Evolutionary conservation across 257 asterid species (phyloP), one percentile per base, ranked within the genome.

Genomic region (Buddleja alternifolia): DNA sequence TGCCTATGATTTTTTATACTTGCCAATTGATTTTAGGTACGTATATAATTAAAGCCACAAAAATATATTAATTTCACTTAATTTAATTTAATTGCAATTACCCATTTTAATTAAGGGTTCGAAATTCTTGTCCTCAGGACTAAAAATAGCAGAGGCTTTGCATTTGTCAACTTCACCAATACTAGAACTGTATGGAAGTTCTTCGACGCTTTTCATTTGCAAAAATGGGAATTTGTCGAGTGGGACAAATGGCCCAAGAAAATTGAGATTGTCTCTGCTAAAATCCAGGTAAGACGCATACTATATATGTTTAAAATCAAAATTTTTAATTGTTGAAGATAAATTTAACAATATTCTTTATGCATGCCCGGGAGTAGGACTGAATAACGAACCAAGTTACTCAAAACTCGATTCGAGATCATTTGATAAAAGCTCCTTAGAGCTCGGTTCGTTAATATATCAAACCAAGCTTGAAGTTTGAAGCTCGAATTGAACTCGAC

Each of bases 11-110:
- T 89, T 87, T 73, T 10, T 89, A 7, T 89, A 89, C 67, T 58
- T 87, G 58, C 96, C 95, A 0, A 67, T 89, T 19, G 96, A 89
- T 82, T 89, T 89, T 67, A 37, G 51, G 96, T 87, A 21, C 14
- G 71, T 23, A 2, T 19, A 14, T 0, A n/a, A n/a, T n/a, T 0
- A 1, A 4, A 1, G n/a, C n/a, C n/a, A n/a, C n/a, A n/a, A n/a
- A n/a, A n/a, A n/a, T n/a, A n/a, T n/a, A n/a, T n/a, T n/a, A n/a
- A n/a, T n/a, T n/a, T n/a, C n/a, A n/a, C n/a, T n/a, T n/a, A n/a
- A n/a, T n/a, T n/a, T n/a, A n/a, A n/a, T n/a, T n/a, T n/a, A n/a
- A n/a, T n/a, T n/a, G n/a, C n/a, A n/a, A n/a, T n/a, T n/a, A n/a
- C n/a, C n/a, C n/a, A n/a, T n/a, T n/a, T n/a, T n/a, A n/a, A n/a